Conservation (phyloP, 2,329 filamentous ascomycete species). For the Triangularia verruculosa region DNA sequence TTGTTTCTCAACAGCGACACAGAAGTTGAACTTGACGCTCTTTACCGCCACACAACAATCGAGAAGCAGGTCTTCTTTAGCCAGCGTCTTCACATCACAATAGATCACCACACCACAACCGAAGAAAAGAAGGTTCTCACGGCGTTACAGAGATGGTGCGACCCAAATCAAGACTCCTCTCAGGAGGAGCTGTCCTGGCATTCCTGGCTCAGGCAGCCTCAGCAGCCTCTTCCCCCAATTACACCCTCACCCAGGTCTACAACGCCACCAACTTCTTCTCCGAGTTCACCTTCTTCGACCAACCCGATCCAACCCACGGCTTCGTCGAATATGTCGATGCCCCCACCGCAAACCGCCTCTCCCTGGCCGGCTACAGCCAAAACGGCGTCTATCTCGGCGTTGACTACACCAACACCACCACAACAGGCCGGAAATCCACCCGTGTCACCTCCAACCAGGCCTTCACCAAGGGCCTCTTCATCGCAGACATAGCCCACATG, state of each 20-base stretch:
- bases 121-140: not conserved
- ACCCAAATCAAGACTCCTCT: not conserved
- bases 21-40: not conserved
- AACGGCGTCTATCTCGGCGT: slow-evolving; percentile 66
- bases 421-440: slow-evolving; percentile 64
- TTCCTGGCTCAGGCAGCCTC: not conserved
- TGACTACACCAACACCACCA: slow-evolving; percentile 57
- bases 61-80: not conserved
- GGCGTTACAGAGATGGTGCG: not conserved
- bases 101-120: not conserved
- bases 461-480: slow-evolving; percentile 67
- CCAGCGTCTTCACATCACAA: not conserved
- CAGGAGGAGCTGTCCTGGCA: not conserved
- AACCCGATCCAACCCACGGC: slow-evolving; percentile 67
- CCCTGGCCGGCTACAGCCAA: slow-evolving; percentile 56
- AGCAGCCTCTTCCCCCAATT: slow-evolving; percentile 29
- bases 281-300: slow-evolving; percentile 54
- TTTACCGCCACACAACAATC: not conserved
- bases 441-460: slow-evolving; percentile 64
- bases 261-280: slow-evolving; percentile 55
- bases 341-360: slow-evolving; percentile 52
- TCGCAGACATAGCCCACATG: slow-evolving; percentile 74
- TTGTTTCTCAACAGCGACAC: not conserved
- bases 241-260: slow-evolving; percentile 48
- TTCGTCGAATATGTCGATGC: slow-evolving; percentile 68